Evolutionary conservation across 495 filamentous ascomycete species (phyloP).

Genomic region (Lepraria neglecta): DNA sequence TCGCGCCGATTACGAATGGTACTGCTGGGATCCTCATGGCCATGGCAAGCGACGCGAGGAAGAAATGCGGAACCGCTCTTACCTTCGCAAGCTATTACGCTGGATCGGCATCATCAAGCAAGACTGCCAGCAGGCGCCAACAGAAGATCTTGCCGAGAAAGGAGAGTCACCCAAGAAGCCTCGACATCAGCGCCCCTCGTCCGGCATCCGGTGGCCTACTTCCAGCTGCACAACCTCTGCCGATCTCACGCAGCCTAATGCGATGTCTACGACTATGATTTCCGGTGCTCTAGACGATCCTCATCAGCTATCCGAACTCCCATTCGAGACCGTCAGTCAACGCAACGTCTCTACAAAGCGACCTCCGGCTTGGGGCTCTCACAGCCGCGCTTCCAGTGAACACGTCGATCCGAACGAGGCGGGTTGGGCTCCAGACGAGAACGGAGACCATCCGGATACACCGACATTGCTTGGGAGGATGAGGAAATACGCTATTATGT

Average conservation of each 20-base stretch:
- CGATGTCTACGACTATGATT: background rate
- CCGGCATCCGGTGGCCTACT: background rate
- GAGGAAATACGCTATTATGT: too few species aligned
- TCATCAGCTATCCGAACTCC: background rate
- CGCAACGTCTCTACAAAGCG: background rate
- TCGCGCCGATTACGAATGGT: background rate
- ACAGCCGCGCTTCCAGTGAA: background rate
- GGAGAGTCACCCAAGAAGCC: background rate
- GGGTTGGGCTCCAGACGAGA: too few species aligned
- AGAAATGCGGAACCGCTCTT: background rate
- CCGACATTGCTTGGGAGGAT: too few species aligned
- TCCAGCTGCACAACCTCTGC: background rate
- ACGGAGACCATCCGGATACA: too few species aligned
- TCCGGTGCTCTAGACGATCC: background rate
- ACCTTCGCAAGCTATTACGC: background rate
- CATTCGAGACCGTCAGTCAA: background rate
- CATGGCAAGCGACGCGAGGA: slow-evolving; percentile 1
- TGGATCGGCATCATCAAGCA: background rate
- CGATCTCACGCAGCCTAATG: background rate
- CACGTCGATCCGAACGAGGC: too few species aligned
- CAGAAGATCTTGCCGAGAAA: background rate
- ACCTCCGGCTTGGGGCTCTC: background rate
- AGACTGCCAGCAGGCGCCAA: too few species aligned
- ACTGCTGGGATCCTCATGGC: background rate
- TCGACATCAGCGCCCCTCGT: background rate